These are phyloP conservation scores for Sanguinoderma infundibulare DNA, from an alignment of 1,284 basidiomycete species.

Conservation along the genomic window DNA sequence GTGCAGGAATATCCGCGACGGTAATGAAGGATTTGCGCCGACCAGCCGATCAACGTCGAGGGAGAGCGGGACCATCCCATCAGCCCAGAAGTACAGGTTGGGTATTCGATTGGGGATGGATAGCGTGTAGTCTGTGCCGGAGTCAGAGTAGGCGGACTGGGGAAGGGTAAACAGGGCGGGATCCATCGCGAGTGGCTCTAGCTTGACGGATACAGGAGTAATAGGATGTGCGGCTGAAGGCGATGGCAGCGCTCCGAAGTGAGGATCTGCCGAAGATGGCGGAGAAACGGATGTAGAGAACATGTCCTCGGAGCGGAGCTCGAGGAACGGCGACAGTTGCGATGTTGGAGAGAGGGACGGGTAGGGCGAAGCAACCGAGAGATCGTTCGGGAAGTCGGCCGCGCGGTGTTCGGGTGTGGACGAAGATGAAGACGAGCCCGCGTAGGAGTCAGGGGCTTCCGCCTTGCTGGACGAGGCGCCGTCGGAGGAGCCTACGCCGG, in stretches of 20 bases:
- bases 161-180: conserved; percentile 35
- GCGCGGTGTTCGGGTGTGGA: conserved; percentile 25
- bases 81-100: conserved; percentile 52
- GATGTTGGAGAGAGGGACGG: conserved; percentile 19
- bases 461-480: conserved; percentile 14
- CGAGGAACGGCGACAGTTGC: conserved; percentile 17
- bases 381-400: conserved; percentile 21
- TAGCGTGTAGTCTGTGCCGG: conserved; percentile 18
- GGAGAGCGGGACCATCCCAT: conserved; percentile 66
- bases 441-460: conserved; percentile 24
- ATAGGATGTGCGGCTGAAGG: conserved; percentile 21
- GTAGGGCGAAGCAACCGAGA: conserved; percentile 13
- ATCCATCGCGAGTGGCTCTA: conserved; percentile 36
- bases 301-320: conserved; percentile 19
- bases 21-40: conserved; percentile 38
- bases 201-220: conserved; percentile 28
- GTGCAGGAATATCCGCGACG: conserved; percentile 45
- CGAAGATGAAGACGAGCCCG: conserved; percentile 30
- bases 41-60: conserved; percentile 55
- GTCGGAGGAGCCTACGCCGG: conserved; percentile 19
- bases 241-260: conserved; percentile 25
- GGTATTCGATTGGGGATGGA: conserved; percentile 29
- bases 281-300: conserved; percentile 9
- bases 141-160: conserved; percentile 21
- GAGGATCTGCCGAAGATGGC: conserved; percentile 4